A percentile compares a stretch with the other conserved stretches of the same genome.
These are phyloP conservation scores for Beta corolliflora DNA, from an alignment of 179 eudicot genomes.

Conservation along the genomic window DNA sequence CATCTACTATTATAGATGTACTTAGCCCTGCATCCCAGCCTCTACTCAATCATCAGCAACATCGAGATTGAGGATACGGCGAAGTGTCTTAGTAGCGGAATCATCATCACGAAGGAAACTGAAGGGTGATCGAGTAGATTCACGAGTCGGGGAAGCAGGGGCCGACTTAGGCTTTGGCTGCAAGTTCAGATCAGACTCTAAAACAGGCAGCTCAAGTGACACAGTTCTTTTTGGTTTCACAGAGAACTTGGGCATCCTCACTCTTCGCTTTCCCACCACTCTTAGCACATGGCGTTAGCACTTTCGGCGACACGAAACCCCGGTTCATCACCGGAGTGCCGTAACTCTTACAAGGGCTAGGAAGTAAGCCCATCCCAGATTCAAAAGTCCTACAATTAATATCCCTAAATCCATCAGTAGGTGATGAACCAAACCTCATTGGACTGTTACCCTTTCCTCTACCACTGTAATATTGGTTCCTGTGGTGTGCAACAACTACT, in stretches of 20 bases:
- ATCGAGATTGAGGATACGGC: slow-evolving; percentile 93
- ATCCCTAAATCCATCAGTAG: slow-evolving; percentile 49
- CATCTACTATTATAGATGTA: slow-evolving; percentile 36
- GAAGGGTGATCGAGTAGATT: slow-evolving; percentile 28
- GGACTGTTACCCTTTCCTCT: slow-evolving; percentile 34
- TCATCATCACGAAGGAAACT: slow-evolving; percentile 47
- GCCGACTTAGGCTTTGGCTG: slow-evolving; percentile 71
- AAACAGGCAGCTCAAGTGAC: slow-evolving; percentile 72
- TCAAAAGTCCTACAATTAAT: slow-evolving; percentile 68
- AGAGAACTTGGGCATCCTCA: slow-evolving; percentile 74
- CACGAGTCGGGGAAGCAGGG: slow-evolving; percentile 80
- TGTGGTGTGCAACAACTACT: slow-evolving; percentile 59
- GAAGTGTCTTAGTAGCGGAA: slow-evolving; percentile 78
- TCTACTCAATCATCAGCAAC: slow-evolving; percentile 59
- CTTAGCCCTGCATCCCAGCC: slow-evolving; percentile 29
- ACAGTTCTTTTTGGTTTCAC: slow-evolving; percentile 61
- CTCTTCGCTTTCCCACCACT: slow-evolving; percentile 25
- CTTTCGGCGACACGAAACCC: slow-evolving; percentile 42
- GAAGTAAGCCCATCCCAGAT: slow-evolving; percentile 55
- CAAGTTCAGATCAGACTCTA: slow-evolving; percentile 51
- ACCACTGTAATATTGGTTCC: slow-evolving; percentile 47
- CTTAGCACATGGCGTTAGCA: slow-evolving; percentile 14
- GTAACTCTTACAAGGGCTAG: slow-evolving; percentile 45
- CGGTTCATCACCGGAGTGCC: slow-evolving; percentile 42
- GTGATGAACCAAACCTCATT: slow-evolving; percentile 47